Conservation (phyloP, 306 rosid species). For the Cucurbita pepo region DNA sequence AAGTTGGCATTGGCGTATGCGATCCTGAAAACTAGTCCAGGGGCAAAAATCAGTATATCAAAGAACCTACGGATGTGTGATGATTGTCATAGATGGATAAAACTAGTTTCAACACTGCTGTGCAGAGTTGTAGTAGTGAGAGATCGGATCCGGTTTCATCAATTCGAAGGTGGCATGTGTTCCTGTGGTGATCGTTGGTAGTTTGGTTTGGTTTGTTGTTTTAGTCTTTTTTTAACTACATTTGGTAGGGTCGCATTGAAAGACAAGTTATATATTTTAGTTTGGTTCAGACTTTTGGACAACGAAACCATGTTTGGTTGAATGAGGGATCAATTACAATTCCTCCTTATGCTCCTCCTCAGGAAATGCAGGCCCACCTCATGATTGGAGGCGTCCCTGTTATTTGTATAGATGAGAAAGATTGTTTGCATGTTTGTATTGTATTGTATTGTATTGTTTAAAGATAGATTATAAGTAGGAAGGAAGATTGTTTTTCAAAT, state of each 20-base stretch:
- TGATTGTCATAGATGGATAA: conserved; percentile 43
- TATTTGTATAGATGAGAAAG: too few species aligned
- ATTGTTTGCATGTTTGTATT: too few species aligned
- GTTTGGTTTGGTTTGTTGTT: neutral
- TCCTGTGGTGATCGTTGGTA: conserved; percentile 70
- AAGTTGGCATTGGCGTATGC: conserved; percentile 61
- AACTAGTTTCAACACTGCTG: conserved; percentile 26
- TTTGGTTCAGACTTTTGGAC: conserved; percentile 81
- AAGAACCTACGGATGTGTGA: conserved; percentile 36
- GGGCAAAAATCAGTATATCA: conserved; percentile 40
- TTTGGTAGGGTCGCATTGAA: too few species aligned
- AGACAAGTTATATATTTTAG: too few species aligned
- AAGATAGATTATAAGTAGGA: too few species aligned
- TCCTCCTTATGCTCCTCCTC: conserved; percentile 94
- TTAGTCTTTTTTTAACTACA: too few species aligned
- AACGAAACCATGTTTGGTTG: conserved; percentile 76
- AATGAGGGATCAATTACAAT: conserved; percentile 73
- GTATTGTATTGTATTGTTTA: too few species aligned
- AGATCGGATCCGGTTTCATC: conserved; percentile 65
- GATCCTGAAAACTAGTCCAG: conserved; percentile 48
- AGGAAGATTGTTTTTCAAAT: too few species aligned
- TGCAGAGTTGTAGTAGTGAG: conserved; percentile 45
- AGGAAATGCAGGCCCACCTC: conserved; percentile 66
- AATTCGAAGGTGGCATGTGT: conserved; percentile 49
- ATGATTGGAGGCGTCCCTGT: too few species aligned